Evolutionary conservation across 768 basidiomycete species (phyloP), one percentile per base, ranked within the genome.

Genomic region (Chiua virens): DNA sequence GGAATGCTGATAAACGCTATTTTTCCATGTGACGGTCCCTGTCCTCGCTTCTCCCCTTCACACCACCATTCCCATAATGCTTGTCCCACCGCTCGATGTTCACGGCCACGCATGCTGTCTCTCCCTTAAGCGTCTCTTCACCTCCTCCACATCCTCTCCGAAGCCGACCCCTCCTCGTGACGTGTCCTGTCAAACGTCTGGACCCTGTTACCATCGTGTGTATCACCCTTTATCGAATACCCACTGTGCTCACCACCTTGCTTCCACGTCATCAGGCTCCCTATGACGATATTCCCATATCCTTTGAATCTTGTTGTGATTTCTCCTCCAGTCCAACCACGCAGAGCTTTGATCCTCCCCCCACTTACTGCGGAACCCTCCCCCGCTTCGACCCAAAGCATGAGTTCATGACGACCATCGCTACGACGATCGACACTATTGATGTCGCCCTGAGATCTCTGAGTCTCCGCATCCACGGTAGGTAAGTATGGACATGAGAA

Each of bases 401-500:
- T 2, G 76, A 77, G 45, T 72, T 82, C n/a, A 62, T 79, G 41
- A 64, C 69, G 23, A 79, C 80, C 8, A 79, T 92, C 49, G 81
- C 85, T 46, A 56, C 63, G 4, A 72, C 72, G 37, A 58, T 92
- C 44, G 77, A 85, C 57, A 63, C 73, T 45, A 69, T 86, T 14
- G 73, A 75, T 47, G 54, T 73, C 7, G 68, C 79, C 45, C 73
- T 92, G 36, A 79, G 87, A 22, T 64, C 77, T 21, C 70, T 92
- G 36, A 90, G 88, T 61, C 64, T 89, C 54, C 72, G 80, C 25
- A 88, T 92, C 32, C 88, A 89, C 60, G 78, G 89, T 90, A 62
- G 53, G 79, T 50, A 35, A 21, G 27, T 28, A 3, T 15, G 36
- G 25, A 6, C 43, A 45, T 38, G 23, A 42, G 27, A 38, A 43